Evolutionary conservation across 495 filamentous ascomycete species (phyloP).

Genomic region (Penicillium arizonense): DNA sequence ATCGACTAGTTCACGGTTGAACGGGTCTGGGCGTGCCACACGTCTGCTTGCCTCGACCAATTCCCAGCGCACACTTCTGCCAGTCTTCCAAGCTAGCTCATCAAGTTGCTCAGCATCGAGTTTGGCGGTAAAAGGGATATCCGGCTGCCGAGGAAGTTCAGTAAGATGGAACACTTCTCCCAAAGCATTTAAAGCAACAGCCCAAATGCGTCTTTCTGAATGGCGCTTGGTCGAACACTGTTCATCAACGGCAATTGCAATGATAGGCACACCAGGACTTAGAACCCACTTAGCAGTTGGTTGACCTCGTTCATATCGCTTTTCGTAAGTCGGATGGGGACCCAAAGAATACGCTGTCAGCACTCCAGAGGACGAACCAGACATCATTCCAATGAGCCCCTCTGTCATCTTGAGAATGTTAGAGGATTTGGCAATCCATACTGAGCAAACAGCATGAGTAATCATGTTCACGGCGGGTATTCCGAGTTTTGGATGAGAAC

Average conservation of each 20-base stretch:
- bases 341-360: constrained; percentile 80
- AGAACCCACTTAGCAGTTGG: constrained; percentile 84
- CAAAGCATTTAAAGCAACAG: constrained; percentile 82
- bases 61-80: constrained; percentile 76
- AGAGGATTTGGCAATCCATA: constrained; percentile 90
- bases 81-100: constrained; percentile 72
- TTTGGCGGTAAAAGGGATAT: constrained; percentile 23
- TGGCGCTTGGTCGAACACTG: constrained; percentile 68
- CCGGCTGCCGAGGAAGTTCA: constrained; percentile 55
- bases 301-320: constrained; percentile 68
- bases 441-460: constrained; percentile 63
- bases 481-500: constrained; percentile 54
- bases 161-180: constrained; percentile 87
- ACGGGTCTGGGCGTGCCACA: constrained; percentile 66
- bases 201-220: constrained; percentile 72
- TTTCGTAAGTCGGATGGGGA: constrained; percentile 60
- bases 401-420: constrained; percentile 68
- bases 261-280: constrained; percentile 88
- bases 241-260: constrained; percentile 82
- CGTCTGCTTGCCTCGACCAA: constrained; percentile 75
- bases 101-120: constrained; percentile 50
- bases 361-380: constrained; percentile 84
- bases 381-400: constrained; percentile 76
- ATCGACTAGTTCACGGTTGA: constrained; percentile 54
- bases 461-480: constrained; percentile 67